Conservation (phyloP, 164 flowering plant genomes). For the Nelumbo lutea region DNA sequence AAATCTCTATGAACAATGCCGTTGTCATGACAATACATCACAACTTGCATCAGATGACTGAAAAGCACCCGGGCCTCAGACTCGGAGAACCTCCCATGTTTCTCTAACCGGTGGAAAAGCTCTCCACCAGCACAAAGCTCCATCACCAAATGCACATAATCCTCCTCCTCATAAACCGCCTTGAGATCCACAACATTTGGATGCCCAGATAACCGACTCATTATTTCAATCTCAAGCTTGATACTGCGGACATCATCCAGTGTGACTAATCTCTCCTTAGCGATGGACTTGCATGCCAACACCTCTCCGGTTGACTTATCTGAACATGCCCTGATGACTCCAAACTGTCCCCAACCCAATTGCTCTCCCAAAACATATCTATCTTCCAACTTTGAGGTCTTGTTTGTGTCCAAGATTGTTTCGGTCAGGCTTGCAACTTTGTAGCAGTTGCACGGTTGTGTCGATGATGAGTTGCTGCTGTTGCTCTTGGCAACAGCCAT, state of each 20-base stretch:
- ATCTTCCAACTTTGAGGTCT: conserved; percentile 40
- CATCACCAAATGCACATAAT: conserved; percentile 58
- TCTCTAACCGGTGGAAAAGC: conserved; percentile 46
- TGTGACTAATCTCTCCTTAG: conserved; percentile 46
- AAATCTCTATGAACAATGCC: conserved; percentile 62
- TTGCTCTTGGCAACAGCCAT: conserved; percentile 74
- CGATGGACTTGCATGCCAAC: conserved; percentile 56
- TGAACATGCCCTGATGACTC: conserved; percentile 55
- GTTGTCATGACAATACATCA: conserved; percentile 53
- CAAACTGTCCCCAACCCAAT: conserved; percentile 81
- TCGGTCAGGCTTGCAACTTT: conserved; percentile 32
- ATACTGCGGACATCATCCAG: conserved; percentile 43
- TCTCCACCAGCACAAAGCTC: conserved; percentile 74
- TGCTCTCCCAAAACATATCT: conserved; percentile 54
- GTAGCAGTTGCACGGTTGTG: conserved; percentile 29
- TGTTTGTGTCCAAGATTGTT: conserved; percentile 39
- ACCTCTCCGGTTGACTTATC: conserved; percentile 53
- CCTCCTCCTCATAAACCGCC: conserved; percentile 55
- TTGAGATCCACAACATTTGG: conserved; percentile 57
- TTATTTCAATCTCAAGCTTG: conserved; percentile 55
- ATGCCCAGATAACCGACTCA: conserved; percentile 55
- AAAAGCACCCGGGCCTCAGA: conserved; percentile 38
- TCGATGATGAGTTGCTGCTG: conserved; percentile 26
- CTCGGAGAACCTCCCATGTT: conserved; percentile 44
- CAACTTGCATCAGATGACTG: conserved; percentile 44